Evolutionary conservation across 2,329 filamentous ascomycete species (phyloP).

Genomic region (Penicillium oxalicum): DNA sequence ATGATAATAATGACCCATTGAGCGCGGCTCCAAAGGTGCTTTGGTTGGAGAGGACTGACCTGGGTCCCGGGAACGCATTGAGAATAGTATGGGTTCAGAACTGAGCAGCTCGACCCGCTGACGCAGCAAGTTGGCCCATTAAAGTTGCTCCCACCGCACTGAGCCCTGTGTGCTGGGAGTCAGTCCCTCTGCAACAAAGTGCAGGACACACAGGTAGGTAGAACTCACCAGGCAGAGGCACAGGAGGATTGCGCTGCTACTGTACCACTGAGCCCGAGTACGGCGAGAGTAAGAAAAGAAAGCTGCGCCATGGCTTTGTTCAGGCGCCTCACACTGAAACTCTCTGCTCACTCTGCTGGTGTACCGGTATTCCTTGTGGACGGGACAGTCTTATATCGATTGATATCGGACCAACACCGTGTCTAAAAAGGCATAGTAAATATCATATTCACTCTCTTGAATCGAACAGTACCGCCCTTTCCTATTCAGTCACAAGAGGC

Average conservation of each 20-base stretch:
- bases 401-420: neutral
- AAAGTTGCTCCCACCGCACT: neutral
- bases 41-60: neutral
- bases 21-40: neutral
- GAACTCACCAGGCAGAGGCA: neutral
- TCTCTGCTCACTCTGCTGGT: too few relatives aligned
- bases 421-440: neutral
- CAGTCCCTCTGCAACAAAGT: neutral
- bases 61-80: conserved; percentile 1
- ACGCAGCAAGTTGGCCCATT: conserved; percentile 1
- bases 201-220: neutral
- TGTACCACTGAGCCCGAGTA: neutral
- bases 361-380: neutral
- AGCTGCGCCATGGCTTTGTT: neutral
- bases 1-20: neutral
- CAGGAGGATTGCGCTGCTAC: neutral
- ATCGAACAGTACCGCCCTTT: neutral
- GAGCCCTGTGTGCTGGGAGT: neutral
- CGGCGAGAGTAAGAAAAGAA: neutral
- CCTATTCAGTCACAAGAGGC: neutral
- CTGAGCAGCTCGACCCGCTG: neutral
- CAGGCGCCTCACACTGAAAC: neutral
- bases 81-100: neutral
- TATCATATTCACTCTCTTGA: neutral
- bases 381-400: neutral